Base-by-base conservation (phyloP, 2,329 filamentous ascomycete genomes). In the Ramularia collo-cygni region DNA sequence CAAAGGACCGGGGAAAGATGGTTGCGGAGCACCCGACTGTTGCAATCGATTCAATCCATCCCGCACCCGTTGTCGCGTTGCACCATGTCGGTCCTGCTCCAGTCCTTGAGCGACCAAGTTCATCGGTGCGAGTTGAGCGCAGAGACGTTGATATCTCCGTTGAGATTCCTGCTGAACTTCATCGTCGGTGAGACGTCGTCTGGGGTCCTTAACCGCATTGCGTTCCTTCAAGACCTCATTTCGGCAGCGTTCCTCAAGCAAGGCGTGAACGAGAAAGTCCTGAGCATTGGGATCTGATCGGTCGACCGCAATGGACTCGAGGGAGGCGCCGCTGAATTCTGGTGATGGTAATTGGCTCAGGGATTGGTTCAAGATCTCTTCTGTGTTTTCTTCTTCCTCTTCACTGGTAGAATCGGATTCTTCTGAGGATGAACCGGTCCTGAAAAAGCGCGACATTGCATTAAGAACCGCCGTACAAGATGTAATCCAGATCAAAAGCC, bases 171-270 rank as follows among this genome's bases (percentile, higher is more conserved):
- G 47, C 36, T 60, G 49, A 5, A 68, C 62, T 15, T 62, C 62
- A 13, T 62, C 58, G 40, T 68, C 56, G 12, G 50, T 44, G 13
- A 52, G 52, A 21, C 19, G 10, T 4, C 31, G 14, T 8, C 31
- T 33, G 14, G 17, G 17, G 9, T n/a, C 19, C 10, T 10, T 24
- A 10, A 24, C 21, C 6, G 21, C 21, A 10, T 24, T 24, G 3
- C 31, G 31, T 19, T 33, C 31, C 16, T 8, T 18, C 6, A 33
- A 17, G 16, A 65, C 64, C 35, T 68, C 58, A 18, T 54, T 56
- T 8, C 65, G 46, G 26, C 65, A 65, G 37, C 64, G 61, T 31
- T 69, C 63, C 50, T 71, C 68, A 2, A 72, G 54, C 15, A 72
- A 46, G 2, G 68, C 62, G 48, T 70, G 67, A 4, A 72, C 47